These are phyloP conservation scores for Diplodia intermedia DNA, from an alignment of 2,329 filamentous ascomycete species.

Conservation along the genomic window DNA sequence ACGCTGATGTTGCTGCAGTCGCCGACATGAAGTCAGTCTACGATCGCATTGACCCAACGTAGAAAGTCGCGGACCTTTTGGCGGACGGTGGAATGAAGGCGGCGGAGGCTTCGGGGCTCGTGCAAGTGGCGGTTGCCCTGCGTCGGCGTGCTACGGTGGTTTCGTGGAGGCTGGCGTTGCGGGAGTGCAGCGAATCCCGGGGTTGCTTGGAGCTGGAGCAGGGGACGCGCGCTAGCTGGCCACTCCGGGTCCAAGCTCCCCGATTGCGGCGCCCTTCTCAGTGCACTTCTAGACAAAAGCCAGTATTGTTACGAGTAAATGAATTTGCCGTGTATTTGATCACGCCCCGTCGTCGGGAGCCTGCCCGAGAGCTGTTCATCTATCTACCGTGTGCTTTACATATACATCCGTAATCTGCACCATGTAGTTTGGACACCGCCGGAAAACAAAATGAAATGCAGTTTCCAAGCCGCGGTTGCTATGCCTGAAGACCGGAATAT, in stretches of 20 bases:
- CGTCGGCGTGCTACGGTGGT: constrained; percentile 18
- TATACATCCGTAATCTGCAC: neutral
- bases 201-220: constrained; percentile 30
- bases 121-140: constrained; percentile 9
- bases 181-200: constrained; percentile 27
- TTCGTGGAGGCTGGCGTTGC: constrained; percentile 23
- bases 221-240: constrained; percentile 18
- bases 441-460: neutral
- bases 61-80: constrained; percentile 28
- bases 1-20: constrained; percentile 40
- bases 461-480: neutral
- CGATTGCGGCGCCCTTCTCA: neutral
- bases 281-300: neutral
- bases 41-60: constrained; percentile 44
- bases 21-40: constrained; percentile 46
- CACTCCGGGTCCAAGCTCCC: constrained; percentile 25
- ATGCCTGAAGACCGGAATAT: neutral
- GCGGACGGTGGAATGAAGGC: neutral
- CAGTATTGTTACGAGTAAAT: neutral
- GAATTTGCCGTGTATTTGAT: neutral
- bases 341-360: neutral
- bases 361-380: constrained; percentile 1
- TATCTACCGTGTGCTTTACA: constrained; percentile 16
- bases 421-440: neutral
- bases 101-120: neutral